A percentile compares a stretch with the other conserved stretches of the same genome.
These are phyloP conservation scores for Aspergillus caelatus DNA, from an alignment of 2,329 filamentous ascomycete species.

Conservation along the genomic window DNA sequence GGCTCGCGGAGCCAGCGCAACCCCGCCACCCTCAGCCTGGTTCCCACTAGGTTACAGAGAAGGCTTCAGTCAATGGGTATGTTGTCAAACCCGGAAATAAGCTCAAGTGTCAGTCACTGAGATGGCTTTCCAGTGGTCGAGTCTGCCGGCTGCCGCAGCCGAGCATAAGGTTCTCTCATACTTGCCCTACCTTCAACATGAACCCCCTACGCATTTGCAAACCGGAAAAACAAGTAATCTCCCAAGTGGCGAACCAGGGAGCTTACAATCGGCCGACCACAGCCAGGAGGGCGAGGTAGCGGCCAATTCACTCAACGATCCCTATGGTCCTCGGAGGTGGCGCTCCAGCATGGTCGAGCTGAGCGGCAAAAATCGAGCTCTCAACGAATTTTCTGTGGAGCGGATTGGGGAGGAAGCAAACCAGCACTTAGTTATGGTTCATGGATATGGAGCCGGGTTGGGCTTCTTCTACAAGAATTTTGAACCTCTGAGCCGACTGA, in stretches of 20 bases:
- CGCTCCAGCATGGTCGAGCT: slow-evolving; percentile 81
- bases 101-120: slow-evolving; percentile 21
- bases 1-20: slow-evolving; percentile 33
- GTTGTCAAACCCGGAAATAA: slow-evolving; percentile 34
- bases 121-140: slow-evolving; percentile 69
- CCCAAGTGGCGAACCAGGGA: slow-evolving; percentile 31
- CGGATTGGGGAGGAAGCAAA: slow-evolving; percentile 76
- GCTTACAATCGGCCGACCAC: slow-evolving; percentile 39
- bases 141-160: slow-evolving; percentile 76
- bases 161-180: slow-evolving; percentile 87
- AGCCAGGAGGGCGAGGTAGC: slow-evolving; percentile 49
- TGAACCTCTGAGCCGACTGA: slow-evolving; percentile 75
- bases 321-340: slow-evolving; percentile 84
- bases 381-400: slow-evolving; percentile 94
- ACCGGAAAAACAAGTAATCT: slow-evolving; percentile 51
- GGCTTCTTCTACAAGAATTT: slow-evolving; percentile 99
- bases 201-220: slow-evolving; percentile 69
- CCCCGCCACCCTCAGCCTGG: slow-evolving; percentile 47
- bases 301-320: slow-evolving; percentile 63
- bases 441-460: slow-evolving; percentile 93
- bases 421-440: slow-evolving; percentile 90
- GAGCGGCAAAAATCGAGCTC: slow-evolving; percentile 78
- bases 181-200: slow-evolving; percentile 74
- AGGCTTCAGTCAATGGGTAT: slow-evolving; percentile 86
- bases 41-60: slow-evolving; percentile 93